Conservation (phyloP, 352 stramenopile genomes). For the Globisporangium solare region DNA sequence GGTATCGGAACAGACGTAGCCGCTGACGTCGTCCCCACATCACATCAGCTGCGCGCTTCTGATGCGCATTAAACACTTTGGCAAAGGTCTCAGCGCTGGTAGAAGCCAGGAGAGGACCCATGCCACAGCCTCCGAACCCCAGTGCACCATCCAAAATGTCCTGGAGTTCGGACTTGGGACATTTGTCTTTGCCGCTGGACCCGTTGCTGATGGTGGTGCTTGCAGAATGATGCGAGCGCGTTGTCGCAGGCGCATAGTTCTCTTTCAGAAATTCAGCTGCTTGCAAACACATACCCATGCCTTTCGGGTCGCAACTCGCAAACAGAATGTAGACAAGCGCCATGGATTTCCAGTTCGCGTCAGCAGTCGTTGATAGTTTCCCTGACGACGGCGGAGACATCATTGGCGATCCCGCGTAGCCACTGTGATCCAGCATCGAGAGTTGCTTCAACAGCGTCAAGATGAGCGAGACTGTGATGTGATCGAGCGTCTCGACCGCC, state of each 20-base stretch:
- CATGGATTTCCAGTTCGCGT: conserved; percentile 68
- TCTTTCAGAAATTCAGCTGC: conserved; percentile 75
- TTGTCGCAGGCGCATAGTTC: conserved; percentile 22
- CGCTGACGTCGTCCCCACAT: conserved; percentile 66
- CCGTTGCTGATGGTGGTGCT: conserved; percentile 2
- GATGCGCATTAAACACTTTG: conserved; percentile 65
- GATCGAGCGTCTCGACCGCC: conserved; percentile 66
- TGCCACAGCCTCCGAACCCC: conserved; percentile 66
- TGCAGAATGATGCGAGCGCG: conserved; percentile 3
- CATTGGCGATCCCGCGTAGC: conserved; percentile 10
- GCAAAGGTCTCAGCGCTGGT: conserved; percentile 42
- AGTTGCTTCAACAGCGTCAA: conserved; percentile 68
- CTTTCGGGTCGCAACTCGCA: conserved; percentile 73
- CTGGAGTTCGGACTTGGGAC: conserved; percentile 43
- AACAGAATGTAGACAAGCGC: conserved; percentile 67
- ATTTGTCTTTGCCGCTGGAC: conserved; percentile 11
- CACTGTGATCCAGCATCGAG: conserved; percentile 29
- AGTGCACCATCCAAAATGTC: conserved; percentile 62
- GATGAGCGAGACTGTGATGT: conserved; percentile 62
- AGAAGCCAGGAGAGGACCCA: conserved; percentile 49
- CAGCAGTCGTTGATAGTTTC: conserved; percentile 22
- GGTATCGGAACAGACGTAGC: conserved; percentile 45
- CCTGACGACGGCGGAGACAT: conserved; percentile 15
- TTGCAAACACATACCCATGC: conserved; percentile 66
- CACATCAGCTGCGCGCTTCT: conserved; percentile 70